Evolutionary conservation across 495 filamentous ascomycete species (phyloP), one percentile per base, ranked within the genome.

Genomic region (Aspergillus nanangensis): DNA sequence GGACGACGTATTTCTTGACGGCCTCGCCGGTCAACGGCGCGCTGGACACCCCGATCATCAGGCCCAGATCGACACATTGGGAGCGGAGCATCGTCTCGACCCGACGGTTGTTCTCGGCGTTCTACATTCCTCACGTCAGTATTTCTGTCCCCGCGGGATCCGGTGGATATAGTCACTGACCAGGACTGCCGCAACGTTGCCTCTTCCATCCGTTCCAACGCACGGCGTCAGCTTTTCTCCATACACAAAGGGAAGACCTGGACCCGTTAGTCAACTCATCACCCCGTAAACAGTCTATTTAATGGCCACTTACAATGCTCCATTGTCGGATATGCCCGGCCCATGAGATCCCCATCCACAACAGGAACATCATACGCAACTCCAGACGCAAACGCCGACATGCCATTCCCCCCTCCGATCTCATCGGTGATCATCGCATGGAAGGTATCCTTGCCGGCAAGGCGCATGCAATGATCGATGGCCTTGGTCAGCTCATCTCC

Each of bases 321-420:
- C 41, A 61, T 47, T 2, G 63, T 63, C 9, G 62, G 61, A 47
- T 55, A 62, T 2, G 60, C 62, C 3, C 62, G 48, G 0, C 66
- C 67, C 66, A 71, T 69, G 19, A 62, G 52, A 44, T 71, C 67
- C 2, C 62, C 67, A 47, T 71, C 67, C 8, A 71, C 49, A 7
- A 67, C 58, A 2, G 67, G 66, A 18, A 56, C 44, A 38, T 64
- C 59, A 37, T 57, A 60, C 23, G 49, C 44, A 8, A 56, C 53
- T 13, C 53, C 53, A 0, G 52, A 46, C 3, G 62, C 50, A 40
- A 71, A 58, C 24, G 63, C 59, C n/a, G 57, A 52, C 37, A 71
- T 31, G 0, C 67, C 67, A 57, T 71, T 71, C 2, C 54, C 62
- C 21, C 67, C 67, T 18, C 67, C 67, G 31, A 67, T 69, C 29